Percentiles rank a stretch among this genome's conserved stretches.
These are phyloP conservation scores for Epichloe sibirici DNA, from an alignment of 2,329 filamentous ascomycete genomes.

Conservation along the genomic window DNA sequence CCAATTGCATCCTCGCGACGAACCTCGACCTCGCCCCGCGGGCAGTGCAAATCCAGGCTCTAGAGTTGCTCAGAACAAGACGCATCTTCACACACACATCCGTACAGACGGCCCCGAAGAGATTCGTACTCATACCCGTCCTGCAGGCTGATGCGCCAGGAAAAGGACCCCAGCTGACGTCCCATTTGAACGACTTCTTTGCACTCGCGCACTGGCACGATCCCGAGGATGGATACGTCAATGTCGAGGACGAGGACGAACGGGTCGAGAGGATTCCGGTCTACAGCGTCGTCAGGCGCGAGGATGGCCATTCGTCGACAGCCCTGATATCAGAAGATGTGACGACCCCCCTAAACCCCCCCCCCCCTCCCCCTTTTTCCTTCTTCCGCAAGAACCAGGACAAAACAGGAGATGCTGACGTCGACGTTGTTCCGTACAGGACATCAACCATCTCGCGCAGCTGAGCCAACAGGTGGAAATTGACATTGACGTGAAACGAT, in stretches of 20 bases:
- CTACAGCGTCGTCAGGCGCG: slow-evolving; percentile 32
- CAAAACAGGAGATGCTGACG: not conserved
- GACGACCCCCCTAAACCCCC: slow-evolving; percentile 9
- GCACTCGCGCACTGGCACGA: slow-evolving; percentile 82
- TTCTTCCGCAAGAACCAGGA: too few relatives aligned
- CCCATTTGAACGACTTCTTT: slow-evolving; percentile 66
- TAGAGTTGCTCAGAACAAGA: slow-evolving; percentile 66
- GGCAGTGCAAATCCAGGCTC: slow-evolving; percentile 69
- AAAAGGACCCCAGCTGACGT: slow-evolving; percentile 32
- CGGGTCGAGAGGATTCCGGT: slow-evolving; percentile 19
- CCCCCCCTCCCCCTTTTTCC: not conserved
- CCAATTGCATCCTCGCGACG: slow-evolving; percentile 72
- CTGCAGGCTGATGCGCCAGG: slow-evolving; percentile 37
- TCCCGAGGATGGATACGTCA: slow-evolving; percentile 57
- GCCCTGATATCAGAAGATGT: slow-evolving; percentile 32
- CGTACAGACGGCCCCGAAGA: slow-evolving; percentile 60
- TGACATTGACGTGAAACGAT: slow-evolving; percentile 67
- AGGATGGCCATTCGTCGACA: slow-evolving; percentile 8
- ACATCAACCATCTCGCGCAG: slow-evolving; percentile 48
- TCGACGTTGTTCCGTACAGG: slow-evolving; percentile 16
- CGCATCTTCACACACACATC: slow-evolving; percentile 66
- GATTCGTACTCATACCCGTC: slow-evolving; percentile 73
- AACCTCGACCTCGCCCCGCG: slow-evolving; percentile 64
- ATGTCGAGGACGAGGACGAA: slow-evolving; percentile 51
- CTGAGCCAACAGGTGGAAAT: slow-evolving; percentile 47